phyloP scores from a whole-genome alignment of 1,139 yeast genomes.

The Suhomyces kunorum region DNA sequence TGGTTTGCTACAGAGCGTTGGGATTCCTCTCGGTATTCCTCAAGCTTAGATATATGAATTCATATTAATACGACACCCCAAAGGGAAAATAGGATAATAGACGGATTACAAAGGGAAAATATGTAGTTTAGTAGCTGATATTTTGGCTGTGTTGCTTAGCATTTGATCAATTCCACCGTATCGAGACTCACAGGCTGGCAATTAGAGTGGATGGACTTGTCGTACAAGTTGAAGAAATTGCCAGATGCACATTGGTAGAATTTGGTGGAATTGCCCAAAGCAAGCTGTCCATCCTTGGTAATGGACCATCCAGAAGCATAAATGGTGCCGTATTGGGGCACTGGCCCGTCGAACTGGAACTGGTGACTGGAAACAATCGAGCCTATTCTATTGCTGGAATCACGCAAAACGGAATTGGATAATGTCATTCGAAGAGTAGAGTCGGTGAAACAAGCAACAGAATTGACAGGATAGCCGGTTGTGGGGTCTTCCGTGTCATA shows the following conservation, averaged over 20 bases:
- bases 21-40: slow-evolving; percentile 30
- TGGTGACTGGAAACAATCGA: slow-evolving; percentile 45
- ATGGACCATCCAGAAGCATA: slow-evolving; percentile 49
- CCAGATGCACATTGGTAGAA: slow-evolving; percentile 50
- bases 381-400: slow-evolving; percentile 40
- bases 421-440: slow-evolving; percentile 35
- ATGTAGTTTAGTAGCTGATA: background rate
- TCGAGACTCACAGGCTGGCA: slow-evolving; percentile 41
- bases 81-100: background rate
- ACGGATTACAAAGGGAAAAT: background rate
- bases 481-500: background rate
- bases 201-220: slow-evolving; percentile 31
- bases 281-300: slow-evolving; percentile 38
- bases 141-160: slow-evolving; percentile 16
- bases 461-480: slow-evolving; percentile 27
- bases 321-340: slow-evolving; percentile 44
- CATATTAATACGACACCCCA: background rate
- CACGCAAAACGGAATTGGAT: slow-evolving; percentile 37
- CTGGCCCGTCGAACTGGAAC: slow-evolving; percentile 50
- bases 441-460: slow-evolving; percentile 38
- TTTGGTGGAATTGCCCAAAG: slow-evolving; percentile 35
- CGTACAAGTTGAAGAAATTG: slow-evolving; percentile 43
- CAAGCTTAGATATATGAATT: slow-evolving; percentile 25
- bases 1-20: slow-evolving; percentile 36
- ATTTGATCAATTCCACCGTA: slow-evolving; percentile 39